Evolutionary conservation across 2,329 filamentous ascomycete species (phyloP), one percentile per base, ranked within the genome.

Genomic region (Sporothrix brasiliensis): DNA sequence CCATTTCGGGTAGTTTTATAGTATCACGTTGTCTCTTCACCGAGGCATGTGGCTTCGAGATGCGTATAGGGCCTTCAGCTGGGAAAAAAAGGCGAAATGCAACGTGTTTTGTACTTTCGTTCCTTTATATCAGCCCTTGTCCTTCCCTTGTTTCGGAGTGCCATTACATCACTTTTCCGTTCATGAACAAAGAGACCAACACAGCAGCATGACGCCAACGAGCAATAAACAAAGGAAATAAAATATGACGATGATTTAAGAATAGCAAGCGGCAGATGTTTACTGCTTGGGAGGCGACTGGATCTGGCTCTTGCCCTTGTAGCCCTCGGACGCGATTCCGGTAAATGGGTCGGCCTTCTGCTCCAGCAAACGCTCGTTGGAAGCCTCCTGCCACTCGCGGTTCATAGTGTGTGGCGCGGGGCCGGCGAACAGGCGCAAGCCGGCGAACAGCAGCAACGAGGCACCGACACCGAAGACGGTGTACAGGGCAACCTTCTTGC

Each of bases 381-480:
- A 87, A 76, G 91, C 91, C 86, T 98, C 93, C 85, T 99, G 93
- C 89, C 92, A 98, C 84, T 99, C 95, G 87, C 92, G 92, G 84
- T 86, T 94, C 94, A 99, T 97, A 78, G 94, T 97, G 81, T 86
- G 85, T 75, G 95, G 95, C 74, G 87, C 78, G 72, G 88, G 87
- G 79, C 88, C 86, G 77, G 91, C 93, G 80, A 92, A 90, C 75
- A 86, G 75, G 78, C 94, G 91, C 80, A 92, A 87, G 77, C 81
- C 73, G 77, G 84, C 84, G 85, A 98, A 98, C 81, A 97, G 73
- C 74, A 82, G 86, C 76, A 91, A 82, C 75, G 90, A 90, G 77
- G 85, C 86, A 73, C 82, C 84, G 75, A 96, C 78, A 78, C 92
- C 91, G 77, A 90, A 80, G 73, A 85, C 79, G 71, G 92, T 90